phyloP scores from a whole-genome alignment of 1,139 yeast genomes.

The Lodderomyces metapsilosis region DNA sequence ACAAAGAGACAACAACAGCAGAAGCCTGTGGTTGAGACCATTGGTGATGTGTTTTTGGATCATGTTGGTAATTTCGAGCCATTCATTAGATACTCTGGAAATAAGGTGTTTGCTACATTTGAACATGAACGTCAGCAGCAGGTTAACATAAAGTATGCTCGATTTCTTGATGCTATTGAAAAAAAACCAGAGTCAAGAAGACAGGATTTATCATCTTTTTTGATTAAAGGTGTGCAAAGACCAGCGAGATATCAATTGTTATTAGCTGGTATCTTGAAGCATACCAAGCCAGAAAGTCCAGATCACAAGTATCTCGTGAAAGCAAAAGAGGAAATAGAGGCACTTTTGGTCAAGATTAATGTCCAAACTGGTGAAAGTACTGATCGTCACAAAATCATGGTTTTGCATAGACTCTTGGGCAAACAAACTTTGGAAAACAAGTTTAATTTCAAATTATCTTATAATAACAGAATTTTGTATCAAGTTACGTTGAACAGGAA shows the following conservation, averaged over 20 bases:
- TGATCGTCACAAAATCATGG: slow-evolving; percentile 86
- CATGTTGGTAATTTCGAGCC: slow-evolving; percentile 88
- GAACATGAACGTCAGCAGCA: slow-evolving; percentile 94
- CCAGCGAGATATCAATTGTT: slow-evolving; percentile 92
- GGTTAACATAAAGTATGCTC: slow-evolving; percentile 83
- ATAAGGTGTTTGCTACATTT: slow-evolving; percentile 91
- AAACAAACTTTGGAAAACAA: slow-evolving; percentile 73
- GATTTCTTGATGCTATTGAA: slow-evolving; percentile 90
- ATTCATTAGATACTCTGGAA: slow-evolving; percentile 91
- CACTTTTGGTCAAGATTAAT: slow-evolving; percentile 77
- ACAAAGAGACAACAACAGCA: slow-evolving; percentile 85
- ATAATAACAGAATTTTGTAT: slow-evolving; percentile 77
- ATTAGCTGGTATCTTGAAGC: slow-evolving; percentile 78
- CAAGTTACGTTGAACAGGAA: slow-evolving; percentile 69
- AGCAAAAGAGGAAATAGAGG: slow-evolving; percentile 75
- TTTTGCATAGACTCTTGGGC: slow-evolving; percentile 74
- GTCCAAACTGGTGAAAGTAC: slow-evolving; percentile 92
- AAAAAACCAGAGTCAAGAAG: slow-evolving; percentile 86
- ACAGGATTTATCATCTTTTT: slow-evolving; percentile 87
- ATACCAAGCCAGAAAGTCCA: slow-evolving; percentile 71
- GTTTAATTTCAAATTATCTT: slow-evolving; percentile 66
- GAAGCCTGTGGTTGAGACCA: slow-evolving; percentile 74
- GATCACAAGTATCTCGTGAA: slow-evolving; percentile 70
- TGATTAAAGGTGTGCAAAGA: slow-evolving; percentile 94
- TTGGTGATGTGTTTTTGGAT: slow-evolving; percentile 86